Conservation (phyloP, 2,329 filamentous ascomycete species). For the Fusarium albidum region DNA sequence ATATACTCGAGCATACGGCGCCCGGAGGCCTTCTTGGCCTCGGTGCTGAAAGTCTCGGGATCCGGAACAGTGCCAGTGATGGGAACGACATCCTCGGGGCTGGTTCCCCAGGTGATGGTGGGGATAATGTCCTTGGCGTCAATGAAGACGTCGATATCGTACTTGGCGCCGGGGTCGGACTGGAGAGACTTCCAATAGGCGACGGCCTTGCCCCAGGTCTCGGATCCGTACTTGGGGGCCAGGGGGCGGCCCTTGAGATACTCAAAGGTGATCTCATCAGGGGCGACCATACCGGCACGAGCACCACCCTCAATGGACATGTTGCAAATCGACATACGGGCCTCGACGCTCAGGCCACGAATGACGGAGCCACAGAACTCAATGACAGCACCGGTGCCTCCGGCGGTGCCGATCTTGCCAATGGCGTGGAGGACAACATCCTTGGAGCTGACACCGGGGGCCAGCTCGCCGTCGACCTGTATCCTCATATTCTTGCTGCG, state of each 20-base stretch:
- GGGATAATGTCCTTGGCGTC: conserved; percentile 93
- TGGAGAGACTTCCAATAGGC: conserved; percentile 88
- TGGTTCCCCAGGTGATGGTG: conserved; percentile 96
- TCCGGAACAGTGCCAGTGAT: conserved; percentile 92
- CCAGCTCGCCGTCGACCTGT: conserved; percentile 89
- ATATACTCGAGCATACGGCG: conserved; percentile 92
- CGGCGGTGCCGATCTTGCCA: conserved; percentile 92
- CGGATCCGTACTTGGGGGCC: conserved; percentile 82
- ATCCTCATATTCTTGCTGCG: conserved; percentile 99
- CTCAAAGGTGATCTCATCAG: conserved; percentile 92
- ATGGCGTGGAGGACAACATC: conserved; percentile 94
- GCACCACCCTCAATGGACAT: conserved; percentile 98
- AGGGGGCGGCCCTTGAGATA: conserved; percentile 93
- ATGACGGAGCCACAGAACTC: conserved; percentile 98
- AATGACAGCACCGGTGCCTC: conserved; percentile 92
- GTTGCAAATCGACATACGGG: conserved; percentile 99
- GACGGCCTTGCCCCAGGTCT: conserved; percentile 88
- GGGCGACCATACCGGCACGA: conserved; percentile 94
- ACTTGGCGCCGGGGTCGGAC: conserved; percentile 88
- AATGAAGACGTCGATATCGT: conserved; percentile 88
- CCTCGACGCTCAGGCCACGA: conserved; percentile 89
- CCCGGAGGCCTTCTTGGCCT: conserved; percentile 81
- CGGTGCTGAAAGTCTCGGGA: conserved; percentile 83
- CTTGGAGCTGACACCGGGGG: conserved; percentile 93
- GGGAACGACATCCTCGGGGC: conserved; percentile 93